phyloP scores from a whole-genome alignment of 768 basidiomycete genomes.

The Boletus sensibilis region DNA sequence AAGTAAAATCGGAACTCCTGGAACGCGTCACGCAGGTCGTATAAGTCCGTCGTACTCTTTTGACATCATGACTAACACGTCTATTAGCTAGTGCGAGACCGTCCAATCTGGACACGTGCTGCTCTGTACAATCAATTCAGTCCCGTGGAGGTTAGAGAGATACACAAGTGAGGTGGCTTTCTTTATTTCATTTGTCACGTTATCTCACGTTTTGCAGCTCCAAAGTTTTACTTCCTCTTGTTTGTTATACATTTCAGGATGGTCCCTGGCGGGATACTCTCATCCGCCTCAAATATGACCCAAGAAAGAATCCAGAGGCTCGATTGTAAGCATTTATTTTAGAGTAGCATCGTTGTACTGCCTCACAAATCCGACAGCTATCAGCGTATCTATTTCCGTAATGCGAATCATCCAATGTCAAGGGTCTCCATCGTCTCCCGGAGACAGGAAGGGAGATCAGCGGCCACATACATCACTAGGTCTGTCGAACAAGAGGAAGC shows the following conservation, averaged over 20 bases:
- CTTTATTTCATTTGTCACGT: background rate
- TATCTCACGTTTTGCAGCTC: conserved; percentile 49
- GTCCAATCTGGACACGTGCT: conserved; percentile 89
- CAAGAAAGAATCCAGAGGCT: conserved; percentile 67
- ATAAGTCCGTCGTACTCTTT: background rate
- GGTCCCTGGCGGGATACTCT: conserved; percentile 94
- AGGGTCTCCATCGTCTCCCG: conserved; percentile 74
- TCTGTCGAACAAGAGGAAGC: conserved; percentile 36
- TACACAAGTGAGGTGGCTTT: conserved; percentile 61
- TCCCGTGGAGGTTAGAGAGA: conserved; percentile 61
- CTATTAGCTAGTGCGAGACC: conserved; percentile 62
- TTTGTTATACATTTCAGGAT: conserved; percentile 88
- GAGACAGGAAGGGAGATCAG: conserved; percentile 46
- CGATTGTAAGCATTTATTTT: conserved; percentile 59
- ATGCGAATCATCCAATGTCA: conserved; percentile 76
- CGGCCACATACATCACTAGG: conserved; percentile 25
- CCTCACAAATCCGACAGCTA: conserved; percentile 54
- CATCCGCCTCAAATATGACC: conserved; percentile 87
- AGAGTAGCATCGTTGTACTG: background rate
- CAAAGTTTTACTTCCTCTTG: conserved; percentile 75
- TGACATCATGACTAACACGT: conserved; percentile 8
- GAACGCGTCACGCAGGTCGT: conserved; percentile 53
- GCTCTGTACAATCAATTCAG: conserved; percentile 83
- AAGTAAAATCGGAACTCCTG: conserved; percentile 55
- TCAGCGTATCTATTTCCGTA: conserved; percentile 89